Conservation (phyloP, 1,284 basidiomycete genomes). For the Puccinia novopanici region DNA sequence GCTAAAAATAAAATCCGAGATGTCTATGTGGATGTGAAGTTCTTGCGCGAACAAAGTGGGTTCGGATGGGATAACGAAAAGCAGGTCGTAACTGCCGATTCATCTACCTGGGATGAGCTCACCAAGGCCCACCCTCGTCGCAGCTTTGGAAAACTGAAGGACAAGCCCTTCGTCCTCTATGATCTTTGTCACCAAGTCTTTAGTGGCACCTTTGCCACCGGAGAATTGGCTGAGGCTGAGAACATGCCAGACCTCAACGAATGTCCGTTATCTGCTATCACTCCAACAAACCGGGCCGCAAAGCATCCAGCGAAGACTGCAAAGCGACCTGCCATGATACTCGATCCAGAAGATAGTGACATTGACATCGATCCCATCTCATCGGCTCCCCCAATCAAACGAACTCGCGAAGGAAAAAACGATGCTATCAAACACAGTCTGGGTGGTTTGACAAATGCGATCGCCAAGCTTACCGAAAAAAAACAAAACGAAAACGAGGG, state of each 20-base stretch:
- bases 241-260: not conserved
- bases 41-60: not conserved
- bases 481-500: not conserved
- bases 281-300: not conserved
- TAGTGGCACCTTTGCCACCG: constrained; percentile 6
- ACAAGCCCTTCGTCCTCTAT: not conserved
- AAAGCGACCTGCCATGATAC: not conserved
- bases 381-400: not conserved
- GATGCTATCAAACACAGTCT: not conserved
- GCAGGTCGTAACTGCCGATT: too few relatives aligned
- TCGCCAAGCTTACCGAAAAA: not conserved
- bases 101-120: not conserved
- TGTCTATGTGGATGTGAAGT: not conserved
- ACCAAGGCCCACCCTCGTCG: not conserved
- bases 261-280: not conserved
- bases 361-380: not conserved
- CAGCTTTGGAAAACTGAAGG: too few relatives aligned
- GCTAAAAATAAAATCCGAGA: not conserved
- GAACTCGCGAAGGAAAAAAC: not conserved
- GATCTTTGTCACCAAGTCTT: constrained; percentile 3
- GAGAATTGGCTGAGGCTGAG: not conserved
- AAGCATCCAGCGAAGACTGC: not conserved
- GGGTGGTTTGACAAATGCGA: not conserved
- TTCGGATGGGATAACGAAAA: constrained; percentile 27
- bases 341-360: not conserved